phyloP scores from a whole-genome alignment of 306 rosid species.

The Hylodesmum podocarpum region DNA sequence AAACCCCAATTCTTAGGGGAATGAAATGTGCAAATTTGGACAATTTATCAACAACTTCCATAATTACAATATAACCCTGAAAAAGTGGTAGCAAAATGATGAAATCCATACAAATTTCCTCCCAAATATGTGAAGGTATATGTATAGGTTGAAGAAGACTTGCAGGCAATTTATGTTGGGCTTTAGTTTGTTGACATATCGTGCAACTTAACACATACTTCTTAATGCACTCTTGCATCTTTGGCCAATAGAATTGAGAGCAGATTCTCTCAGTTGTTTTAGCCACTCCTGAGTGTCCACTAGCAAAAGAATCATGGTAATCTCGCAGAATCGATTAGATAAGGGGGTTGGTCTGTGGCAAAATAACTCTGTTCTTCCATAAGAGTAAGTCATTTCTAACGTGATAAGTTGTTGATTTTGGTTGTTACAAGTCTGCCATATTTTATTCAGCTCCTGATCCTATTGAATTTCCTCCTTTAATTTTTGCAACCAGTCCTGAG shows the following conservation, averaged over 20 bases:
- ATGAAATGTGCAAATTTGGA: background rate
- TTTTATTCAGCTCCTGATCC: background rate
- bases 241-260: background rate
- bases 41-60: background rate
- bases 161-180: background rate
- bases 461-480: background rate
- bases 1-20: background rate
- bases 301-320: background rate
- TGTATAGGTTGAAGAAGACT: background rate
- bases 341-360: background rate
- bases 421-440: background rate
- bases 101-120: background rate
- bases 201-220: background rate
- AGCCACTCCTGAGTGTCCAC: background rate
- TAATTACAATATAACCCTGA: background rate
- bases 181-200: background rate
- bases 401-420: rapidly evolving
- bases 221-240: background rate
- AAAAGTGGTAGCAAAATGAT: background rate
- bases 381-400: background rate
- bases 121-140: background rate
- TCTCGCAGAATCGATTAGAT: background rate
- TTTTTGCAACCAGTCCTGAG: background rate
- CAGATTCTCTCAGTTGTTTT: background rate
- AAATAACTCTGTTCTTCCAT: background rate